Base-by-base conservation (phyloP, 805 yeast species). In the Saccharomyces cerevisiae region DNA sequence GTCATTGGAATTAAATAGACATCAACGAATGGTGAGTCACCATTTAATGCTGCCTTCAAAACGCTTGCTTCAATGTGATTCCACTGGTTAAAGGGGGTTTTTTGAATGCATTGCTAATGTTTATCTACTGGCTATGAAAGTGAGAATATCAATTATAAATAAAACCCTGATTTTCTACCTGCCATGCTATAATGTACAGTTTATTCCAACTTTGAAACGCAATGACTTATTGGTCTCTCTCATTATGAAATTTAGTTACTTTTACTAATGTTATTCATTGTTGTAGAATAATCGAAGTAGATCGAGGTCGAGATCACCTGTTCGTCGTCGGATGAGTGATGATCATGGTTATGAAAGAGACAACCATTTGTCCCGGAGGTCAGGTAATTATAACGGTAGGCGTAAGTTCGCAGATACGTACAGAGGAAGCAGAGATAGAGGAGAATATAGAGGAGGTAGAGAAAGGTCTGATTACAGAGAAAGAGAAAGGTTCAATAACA, bases 391-490 rank as follows among this genome's bases (percentile, higher is more conserved):
- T 41, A 66, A 69, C 56, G 64, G 70, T 51, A 55, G 51, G 17
- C 51, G 55, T 50, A 56, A 60, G 17, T 49, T 51, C 48, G 53
- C 32, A 49, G 61, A 58, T 14, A 59, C 60, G 48, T 63, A 62
- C 49, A 63, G 56, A 24, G 66, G 73, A 56, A 67, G 74, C 55
- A 71, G 69, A 14, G 27, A 22, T 27, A 66, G 63, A 61, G 60
- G 69, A 28, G 66, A 63, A 31, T 64, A 68, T 41, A 61, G 70
- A 52, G 70, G 58, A 47, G 54, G 52, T n/a, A 46, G 41, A 11
- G 28, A 24, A 21, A 51, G 54, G 28, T 27, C 49, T 24, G 43
- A 54, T 24, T 46, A 36, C n/a, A 51, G 53, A 46, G 43, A 17
- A 36, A 36, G 43, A 17, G 43, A 36, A 36, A 6, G 13, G 13